Evolutionary conservation across 2,329 filamentous ascomycete species (phyloP).

Genomic region (Botrytis hyacinthi): DNA sequence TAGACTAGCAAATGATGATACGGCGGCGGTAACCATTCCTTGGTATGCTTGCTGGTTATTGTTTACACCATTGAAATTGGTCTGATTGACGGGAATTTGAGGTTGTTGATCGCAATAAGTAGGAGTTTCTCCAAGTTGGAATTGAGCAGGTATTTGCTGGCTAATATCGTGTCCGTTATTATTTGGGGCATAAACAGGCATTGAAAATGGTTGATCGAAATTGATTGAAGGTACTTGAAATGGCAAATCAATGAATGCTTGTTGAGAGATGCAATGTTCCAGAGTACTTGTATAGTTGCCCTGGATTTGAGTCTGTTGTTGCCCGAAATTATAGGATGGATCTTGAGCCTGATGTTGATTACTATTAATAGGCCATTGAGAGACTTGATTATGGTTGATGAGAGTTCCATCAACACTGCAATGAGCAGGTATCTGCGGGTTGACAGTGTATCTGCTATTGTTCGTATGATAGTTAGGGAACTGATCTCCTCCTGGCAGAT

Average conservation of each 20-base stretch:
- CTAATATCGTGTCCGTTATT: not conserved
- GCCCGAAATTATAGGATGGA: not conserved
- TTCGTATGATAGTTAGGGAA: not conserved
- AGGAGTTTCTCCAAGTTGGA: not conserved
- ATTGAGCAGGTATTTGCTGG: not conserved
- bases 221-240: not conserved
- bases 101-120: not conserved
- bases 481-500: not conserved
- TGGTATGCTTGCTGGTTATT: not conserved
- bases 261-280: not conserved
- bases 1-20: not conserved
- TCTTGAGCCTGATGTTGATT: not conserved
- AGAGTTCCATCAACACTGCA: fast-evolving
- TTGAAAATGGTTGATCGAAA: not conserved
- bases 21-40: not conserved
- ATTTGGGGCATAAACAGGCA: not conserved
- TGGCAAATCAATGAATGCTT: not conserved
- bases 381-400: not conserved
- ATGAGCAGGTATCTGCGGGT: not conserved
- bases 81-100: not conserved
- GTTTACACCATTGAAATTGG: not conserved
- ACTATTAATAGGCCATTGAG: not conserved
- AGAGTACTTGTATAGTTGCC: not conserved
- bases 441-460: not conserved
- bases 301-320: not conserved